Evolutionary conservation across 495 filamentous ascomycete genomes (phyloP).

Genomic region (Aspergillus conjunctus): DNA sequence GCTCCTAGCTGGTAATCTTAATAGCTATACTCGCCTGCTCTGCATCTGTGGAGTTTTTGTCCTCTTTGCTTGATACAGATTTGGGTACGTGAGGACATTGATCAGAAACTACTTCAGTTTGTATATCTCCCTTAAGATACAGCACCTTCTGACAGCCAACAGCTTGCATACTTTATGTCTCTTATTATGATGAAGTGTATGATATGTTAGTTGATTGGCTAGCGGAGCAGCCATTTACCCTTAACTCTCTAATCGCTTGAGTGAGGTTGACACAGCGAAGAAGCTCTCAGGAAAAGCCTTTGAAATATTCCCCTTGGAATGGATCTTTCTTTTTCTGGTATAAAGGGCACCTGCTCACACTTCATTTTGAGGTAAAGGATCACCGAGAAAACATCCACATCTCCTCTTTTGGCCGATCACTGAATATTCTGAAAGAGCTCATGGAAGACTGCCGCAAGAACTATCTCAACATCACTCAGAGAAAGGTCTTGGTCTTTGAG

Average conservation of each 20-base stretch:
- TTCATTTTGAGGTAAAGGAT: neutral
- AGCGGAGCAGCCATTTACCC: neutral
- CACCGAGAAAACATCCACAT: neutral
- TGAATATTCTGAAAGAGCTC: neutral
- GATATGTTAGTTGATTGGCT: neutral
- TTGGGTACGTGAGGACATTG: neutral
- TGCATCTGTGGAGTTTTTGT: too few relatives aligned
- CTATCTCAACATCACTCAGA: neutral
- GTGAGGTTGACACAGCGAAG: neutral
- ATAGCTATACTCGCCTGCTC: too few relatives aligned
- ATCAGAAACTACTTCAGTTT: neutral
- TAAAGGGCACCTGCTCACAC: neutral
- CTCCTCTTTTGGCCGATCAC: neutral
- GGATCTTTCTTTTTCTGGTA: slow-evolving; percentile 1
- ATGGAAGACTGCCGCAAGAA: neutral
- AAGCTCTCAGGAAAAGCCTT: neutral
- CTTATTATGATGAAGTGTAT: neutral
- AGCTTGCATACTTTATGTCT: neutral
- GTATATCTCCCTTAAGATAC: neutral
- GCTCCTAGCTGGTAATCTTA: too few relatives aligned
- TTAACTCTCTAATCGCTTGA: neutral
- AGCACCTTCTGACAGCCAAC: neutral
- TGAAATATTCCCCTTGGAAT: neutral
- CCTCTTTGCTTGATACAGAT: slow-evolving; percentile 35
- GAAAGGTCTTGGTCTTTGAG: neutral